Evolutionary conservation across 2,329 filamentous ascomycete genomes (phyloP).

Genomic region (Aureobasidium pullulans): DNA sequence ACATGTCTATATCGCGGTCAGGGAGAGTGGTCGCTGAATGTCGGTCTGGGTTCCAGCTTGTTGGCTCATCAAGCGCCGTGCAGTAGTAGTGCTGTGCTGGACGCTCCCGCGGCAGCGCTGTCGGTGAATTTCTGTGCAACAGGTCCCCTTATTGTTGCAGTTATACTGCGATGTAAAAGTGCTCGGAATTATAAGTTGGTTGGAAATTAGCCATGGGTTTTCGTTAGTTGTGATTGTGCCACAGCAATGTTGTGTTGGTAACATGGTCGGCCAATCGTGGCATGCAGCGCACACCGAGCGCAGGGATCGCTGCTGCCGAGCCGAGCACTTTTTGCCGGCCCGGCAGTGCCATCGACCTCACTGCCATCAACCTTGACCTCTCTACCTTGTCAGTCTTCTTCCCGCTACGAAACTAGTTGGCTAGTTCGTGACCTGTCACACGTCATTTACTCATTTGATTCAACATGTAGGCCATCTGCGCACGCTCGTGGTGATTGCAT

Average conservation of each 20-base stretch:
- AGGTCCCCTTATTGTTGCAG: background rate
- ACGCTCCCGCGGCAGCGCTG: background rate
- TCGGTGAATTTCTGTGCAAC: background rate
- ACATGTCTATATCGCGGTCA: background rate
- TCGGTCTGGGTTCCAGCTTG: background rate
- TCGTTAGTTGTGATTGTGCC: background rate
- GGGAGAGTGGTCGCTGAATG: background rate
- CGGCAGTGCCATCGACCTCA: background rate
- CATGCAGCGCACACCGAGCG: background rate
- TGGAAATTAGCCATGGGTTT: background rate
- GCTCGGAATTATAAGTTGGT: background rate
- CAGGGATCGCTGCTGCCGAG: background rate
- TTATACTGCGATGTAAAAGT: background rate
- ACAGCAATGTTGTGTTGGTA: background rate
- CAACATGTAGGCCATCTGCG: background rate
- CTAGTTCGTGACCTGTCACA: background rate
- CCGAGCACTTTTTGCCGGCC: background rate
- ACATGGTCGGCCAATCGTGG: background rate
- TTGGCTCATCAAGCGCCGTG: background rate
- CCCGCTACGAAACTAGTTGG: background rate
- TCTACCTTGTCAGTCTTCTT: conserved; percentile 1
- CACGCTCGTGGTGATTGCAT: background rate
- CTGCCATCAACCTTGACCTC: background rate
- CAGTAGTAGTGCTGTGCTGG: background rate
- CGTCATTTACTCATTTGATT: background rate